These are phyloP conservation scores for Yamadazyma mexicana DNA, from an alignment of 1,139 yeast species.

Conservation along the genomic window DNA sequence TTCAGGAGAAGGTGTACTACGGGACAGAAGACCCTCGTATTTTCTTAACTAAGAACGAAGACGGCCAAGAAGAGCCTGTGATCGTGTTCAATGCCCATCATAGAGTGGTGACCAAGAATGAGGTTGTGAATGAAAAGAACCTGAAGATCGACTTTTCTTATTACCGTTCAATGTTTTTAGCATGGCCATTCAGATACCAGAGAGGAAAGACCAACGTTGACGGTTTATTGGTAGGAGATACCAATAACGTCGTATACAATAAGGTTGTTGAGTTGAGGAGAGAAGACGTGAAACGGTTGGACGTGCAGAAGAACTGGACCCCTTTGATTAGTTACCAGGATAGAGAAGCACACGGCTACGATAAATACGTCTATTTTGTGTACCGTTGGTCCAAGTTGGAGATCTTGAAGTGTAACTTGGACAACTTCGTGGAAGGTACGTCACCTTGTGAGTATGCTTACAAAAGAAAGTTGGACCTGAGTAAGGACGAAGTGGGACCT, in stretches of 20 bases:
- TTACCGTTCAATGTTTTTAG: constrained; percentile 26
- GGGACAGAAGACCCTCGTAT: constrained; percentile 55
- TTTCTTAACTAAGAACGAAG: constrained; percentile 29
- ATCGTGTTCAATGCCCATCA: constrained; percentile 33
- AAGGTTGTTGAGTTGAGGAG: constrained; percentile 29
- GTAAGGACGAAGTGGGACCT: constrained; percentile 28
- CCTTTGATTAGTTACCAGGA: constrained; percentile 25
- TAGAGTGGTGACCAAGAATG: constrained; percentile 15
- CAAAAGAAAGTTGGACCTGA: constrained; percentile 18
- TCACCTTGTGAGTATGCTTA: constrained; percentile 34
- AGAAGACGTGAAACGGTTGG: constrained; percentile 15
- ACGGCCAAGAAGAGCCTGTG: constrained; percentile 31
- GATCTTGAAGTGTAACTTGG: constrained; percentile 24
- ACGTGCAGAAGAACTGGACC: constrained; percentile 34
- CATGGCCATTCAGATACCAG: constrained; percentile 32
- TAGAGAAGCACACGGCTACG: constrained; percentile 17
- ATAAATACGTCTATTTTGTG: constrained; percentile 24
- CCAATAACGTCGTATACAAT: constrained; percentile 21
- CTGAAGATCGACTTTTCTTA: constrained; percentile 15
- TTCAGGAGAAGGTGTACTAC: constrained; percentile 20
- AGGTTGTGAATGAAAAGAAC: constrained; percentile 11
- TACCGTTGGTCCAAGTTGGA: constrained; percentile 32
- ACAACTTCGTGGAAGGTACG: constrained; percentile 17
- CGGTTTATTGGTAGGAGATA: constrained; percentile 17
- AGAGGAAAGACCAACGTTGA: constrained; percentile 34